Conservation (phyloP, 1,139 yeast genomes). For the Saccharomyces hybrid region DNA sequence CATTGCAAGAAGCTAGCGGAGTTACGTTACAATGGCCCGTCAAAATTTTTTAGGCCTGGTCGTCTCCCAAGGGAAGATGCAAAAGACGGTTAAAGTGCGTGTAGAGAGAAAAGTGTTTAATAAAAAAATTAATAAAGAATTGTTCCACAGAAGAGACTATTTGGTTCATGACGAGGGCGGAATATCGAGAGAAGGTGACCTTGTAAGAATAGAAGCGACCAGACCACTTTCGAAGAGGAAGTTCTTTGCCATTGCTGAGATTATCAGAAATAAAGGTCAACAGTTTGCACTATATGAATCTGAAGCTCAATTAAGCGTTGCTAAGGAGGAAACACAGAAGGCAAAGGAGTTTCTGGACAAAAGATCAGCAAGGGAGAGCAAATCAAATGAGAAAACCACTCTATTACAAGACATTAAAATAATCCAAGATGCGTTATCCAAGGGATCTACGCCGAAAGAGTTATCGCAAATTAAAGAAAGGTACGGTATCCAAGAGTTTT, state of each 20-base stretch:
- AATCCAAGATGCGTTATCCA: slow-evolving; percentile 29
- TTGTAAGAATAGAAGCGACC: slow-evolving; percentile 86
- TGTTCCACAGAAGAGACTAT: slow-evolving; percentile 72
- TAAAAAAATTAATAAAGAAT: slow-evolving; percentile 64
- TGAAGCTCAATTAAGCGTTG: slow-evolving; percentile 61
- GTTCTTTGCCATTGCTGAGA: slow-evolving; percentile 89
- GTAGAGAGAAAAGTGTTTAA: slow-evolving; percentile 68
- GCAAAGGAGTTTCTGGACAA: slow-evolving; percentile 42
- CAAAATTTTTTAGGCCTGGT: slow-evolving; percentile 90
- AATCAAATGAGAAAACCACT: slow-evolving; percentile 24
- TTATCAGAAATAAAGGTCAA: slow-evolving; percentile 81
- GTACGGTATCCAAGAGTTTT: slow-evolving; percentile 57
- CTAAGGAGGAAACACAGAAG: slow-evolving; percentile 50
- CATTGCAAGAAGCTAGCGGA: not conserved
- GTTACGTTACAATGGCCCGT: slow-evolving; percentile 52
- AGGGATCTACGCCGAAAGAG: slow-evolving; percentile 34
- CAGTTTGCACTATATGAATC: slow-evolving; percentile 76
- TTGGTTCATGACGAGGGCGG: slow-evolving; percentile 91
- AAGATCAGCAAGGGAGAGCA: slow-evolving; percentile 36
- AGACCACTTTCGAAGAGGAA: slow-evolving; percentile 80
- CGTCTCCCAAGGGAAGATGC: slow-evolving; percentile 92
- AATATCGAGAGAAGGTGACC: slow-evolving; percentile 88
- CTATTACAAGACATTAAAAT: slow-evolving; percentile 24
- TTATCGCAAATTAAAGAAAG: slow-evolving; percentile 41
- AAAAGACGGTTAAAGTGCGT: slow-evolving; percentile 89